Evolutionary conservation across 140 eudicot genomes (phyloP), one percentile per base, ranked within the genome.

Genomic region (Flaveria floridana): DNA sequence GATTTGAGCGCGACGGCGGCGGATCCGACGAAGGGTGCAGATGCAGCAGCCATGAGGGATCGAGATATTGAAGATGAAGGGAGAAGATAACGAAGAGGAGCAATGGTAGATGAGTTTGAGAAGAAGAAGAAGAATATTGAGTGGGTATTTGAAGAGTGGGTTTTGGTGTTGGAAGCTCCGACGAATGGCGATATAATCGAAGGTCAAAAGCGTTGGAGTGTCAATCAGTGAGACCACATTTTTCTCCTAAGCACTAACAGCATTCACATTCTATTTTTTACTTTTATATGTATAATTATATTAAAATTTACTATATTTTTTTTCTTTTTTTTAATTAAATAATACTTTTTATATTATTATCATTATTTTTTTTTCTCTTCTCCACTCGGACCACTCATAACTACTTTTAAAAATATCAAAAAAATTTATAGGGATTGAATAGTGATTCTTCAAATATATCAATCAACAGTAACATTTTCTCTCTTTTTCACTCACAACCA

Each of bases 11-110:
- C 87, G 56, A 21, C 86, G 70, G 82, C 79, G 74, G 93, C 87
- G 61, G 91, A 90, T 87, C 96, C 95, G 76, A 90, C 75, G 46
- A 87, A 75, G 47, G 90, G 84, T 56, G 92, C 77, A 34, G 82
- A 72, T 1, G 80, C 66, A 65, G 80, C 69, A 71, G 92, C 88
- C 89, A 84, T 84, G 62, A 79, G 79, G 48, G 75, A 73, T 53
- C 83, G 78, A 69, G 66, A 21, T 51, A 65, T 42, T 16, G 76
- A n/a, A 46, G 55, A 10, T 20, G 78, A 72, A 72, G 70, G 69
- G 62, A 79, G 64, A 71, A 75, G 68, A 52, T 26, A 34, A n/a
- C 78, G 71, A 55, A 77, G 82, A 21, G 72, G 55, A 65, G 72
- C 63, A 46, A 77, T 68, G 1, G 75, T 6, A 39, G 58, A 75